Base-by-base conservation (phyloP, 1,139 yeast genomes). In the Geotrichum macrosporum region DNA sequence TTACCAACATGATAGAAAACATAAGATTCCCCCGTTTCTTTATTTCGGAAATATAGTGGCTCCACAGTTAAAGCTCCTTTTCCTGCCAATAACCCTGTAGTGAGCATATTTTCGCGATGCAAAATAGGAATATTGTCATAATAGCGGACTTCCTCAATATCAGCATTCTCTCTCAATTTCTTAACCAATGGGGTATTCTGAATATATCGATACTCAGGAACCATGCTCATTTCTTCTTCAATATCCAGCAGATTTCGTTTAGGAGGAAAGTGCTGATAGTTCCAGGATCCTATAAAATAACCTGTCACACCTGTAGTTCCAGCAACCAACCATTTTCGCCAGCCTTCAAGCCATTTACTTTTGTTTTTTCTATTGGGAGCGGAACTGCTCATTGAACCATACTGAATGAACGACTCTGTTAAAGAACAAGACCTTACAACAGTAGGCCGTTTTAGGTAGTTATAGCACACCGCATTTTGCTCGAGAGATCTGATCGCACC, bases 1-100 rank as follows among this genome's bases (percentile, higher is more conserved):
- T 82, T 78, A 0, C 97, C 97, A 43, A 84, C 74, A 31, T 50
- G 52, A 30, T 46, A 50, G 9, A 50, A 24, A 4, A 44, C 34
- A 16, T 41, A 37, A 3, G 46, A 20, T 16, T 46, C 46, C 19
- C 48, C 45, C 2, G 41, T 38, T 12, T 52, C 51, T 21, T 46
- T 38, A 35, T 50, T 51, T 13, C 54, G 51, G 42, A 59, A 61
- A 21, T 58, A 56, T 18, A 60, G 35, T 4, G 65, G 65, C 42
- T 59, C 63, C 12, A 60, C 57, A 1, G 62, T 58, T 21, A 60
- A 39, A 8, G 49, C 44, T 1, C 63, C 62, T 3, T 53, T 50
- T 5, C 62, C 60, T 1, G 59, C 50, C 38, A 61, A 50, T 22
- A 58, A 41, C 5, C 62, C 60, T 2, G 60, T 50, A 5, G 64